Base-by-base conservation (phyloP, 352 stramenopile genomes). In the Phytophthora megakarya region DNA sequence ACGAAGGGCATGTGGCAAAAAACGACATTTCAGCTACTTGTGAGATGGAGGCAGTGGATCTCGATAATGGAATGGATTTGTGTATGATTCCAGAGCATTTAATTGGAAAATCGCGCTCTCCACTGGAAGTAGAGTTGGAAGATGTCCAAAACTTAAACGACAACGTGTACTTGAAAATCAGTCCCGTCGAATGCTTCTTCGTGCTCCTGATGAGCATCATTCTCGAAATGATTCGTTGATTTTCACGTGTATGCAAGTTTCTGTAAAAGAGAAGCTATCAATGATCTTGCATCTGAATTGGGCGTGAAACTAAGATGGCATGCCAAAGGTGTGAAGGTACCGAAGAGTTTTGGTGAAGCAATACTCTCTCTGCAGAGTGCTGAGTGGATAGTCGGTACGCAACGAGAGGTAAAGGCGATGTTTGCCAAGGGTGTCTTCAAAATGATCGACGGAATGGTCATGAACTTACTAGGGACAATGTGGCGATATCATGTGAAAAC, bases 401-500 rank as follows among this genome's bases (percentile, higher is more conserved):
- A 32, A 2, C 33, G 13, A 23, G 56, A 64, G 45, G 10, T 64
- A 4, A 15, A 44, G 1, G 37, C 45, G 0, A 64, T 64, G 28
- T 64, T 64, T 30, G 9, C 10, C 18, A 64, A 64, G 40, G n/a
- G 56, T 5, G 56, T 64, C n/a, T n/a, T n/a, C n/a, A n/a, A n/a
- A n/a, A n/a, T n/a, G n/a, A n/a, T n/a, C n/a, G n/a, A n/a, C n/a
- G n/a, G n/a, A n/a, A n/a, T n/a, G n/a, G n/a, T n/a, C n/a, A n/a
- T n/a, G n/a, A n/a, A n/a, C n/a, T n/a, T n/a, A n/a, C n/a, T n/a
- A n/a, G n/a, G n/a, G n/a, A n/a, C n/a, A n/a, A n/a, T n/a, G n/a
- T n/a, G n/a, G n/a, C n/a, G n/a, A n/a, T n/a, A n/a, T n/a, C n/a
- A n/a, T n/a, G n/a, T n/a, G n/a, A n/a, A n/a, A n/a, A n/a, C n/a